Conservation (phyloP, 441 rosid genomes). For the Manihot esculenta region DNA sequence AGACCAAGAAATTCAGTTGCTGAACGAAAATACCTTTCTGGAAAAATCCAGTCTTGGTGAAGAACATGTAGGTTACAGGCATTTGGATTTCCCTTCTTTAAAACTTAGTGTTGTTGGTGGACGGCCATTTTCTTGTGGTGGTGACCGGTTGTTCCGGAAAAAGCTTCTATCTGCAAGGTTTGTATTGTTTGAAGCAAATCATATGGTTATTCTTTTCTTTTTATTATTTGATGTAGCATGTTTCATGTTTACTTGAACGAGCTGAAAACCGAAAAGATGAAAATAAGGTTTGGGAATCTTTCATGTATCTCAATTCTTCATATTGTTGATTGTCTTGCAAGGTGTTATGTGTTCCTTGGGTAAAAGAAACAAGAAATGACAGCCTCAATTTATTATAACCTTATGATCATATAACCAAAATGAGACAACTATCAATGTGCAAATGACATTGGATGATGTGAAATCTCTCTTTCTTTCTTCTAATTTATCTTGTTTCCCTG, state of each 20-base stretch:
- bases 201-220: background rate
- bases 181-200: slow-evolving; percentile 19
- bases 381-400: too few species aligned
- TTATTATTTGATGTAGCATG: background rate
- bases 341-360: background rate
- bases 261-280: background rate
- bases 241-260: background rate
- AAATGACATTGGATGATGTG: background rate
- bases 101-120: slow-evolving; percentile 89
- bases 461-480: background rate
- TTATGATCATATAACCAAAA: background rate
- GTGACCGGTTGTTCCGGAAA: slow-evolving; percentile 51
- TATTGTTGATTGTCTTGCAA: background rate
- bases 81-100: slow-evolving; percentile 58
- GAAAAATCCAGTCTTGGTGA: slow-evolving; percentile 64
- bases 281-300: background rate
- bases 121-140: slow-evolving; percentile 90
- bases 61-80: slow-evolving; percentile 74
- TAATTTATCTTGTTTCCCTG: background rate
- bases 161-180: slow-evolving; percentile 66
- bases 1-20: background rate
- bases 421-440: background rate
- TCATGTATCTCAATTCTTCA: background rate
- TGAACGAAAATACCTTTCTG: slow-evolving; percentile 18
- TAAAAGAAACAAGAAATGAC: too few species aligned